Base-by-base conservation (phyloP, 495 filamentous ascomycete species). In the Alectoria sarmentosa region DNA sequence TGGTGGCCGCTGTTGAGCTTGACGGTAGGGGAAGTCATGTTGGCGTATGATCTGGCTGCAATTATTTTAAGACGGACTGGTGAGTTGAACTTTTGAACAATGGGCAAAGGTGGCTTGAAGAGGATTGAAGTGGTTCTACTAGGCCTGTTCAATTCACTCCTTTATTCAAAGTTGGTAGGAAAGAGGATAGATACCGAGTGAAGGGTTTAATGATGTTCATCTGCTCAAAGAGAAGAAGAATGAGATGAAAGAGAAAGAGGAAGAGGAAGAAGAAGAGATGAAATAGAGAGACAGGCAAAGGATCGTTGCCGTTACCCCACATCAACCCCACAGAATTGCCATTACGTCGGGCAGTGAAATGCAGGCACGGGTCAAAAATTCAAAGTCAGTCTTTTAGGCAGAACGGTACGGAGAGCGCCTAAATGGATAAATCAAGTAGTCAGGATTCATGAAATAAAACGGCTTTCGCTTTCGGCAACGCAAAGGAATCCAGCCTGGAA, bases 1-100 rank as follows among this genome's bases (percentile, higher is more conserved):
- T 90, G 82, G 74, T 87, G 78, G 75, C 90, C 89, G 77, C 81
- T 88, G 79, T 80, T 91, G 63, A 95, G 84, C 79, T 90, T 93
- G 77, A 92, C 78, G 63, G 80, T 85, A 55, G 85, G 82, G 19
- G 70, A 69, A 65, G 73, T 41, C 68, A 75, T 71, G 57, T 61
- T 72, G 63, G 75, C 65, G 70, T 74, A 74, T 34, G 63, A 63
- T 73, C 71, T 61, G 42, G 60, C 14, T 49, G 28, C 28, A 41
- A 60, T 36, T 23, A 54, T 34, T 57, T 58, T 56, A 49, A 58
- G 32, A 36, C 34, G 61, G n/a, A 65, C 0, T 37, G 32, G 7
- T 34, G 17, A 34, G 17, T 21, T 34, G 44, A 59, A 52, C 26
- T 32, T 39, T 8, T 32, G 39, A 14, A 44, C 39, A 23, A 64